Evolutionary conservation across 805 yeast genomes (phyloP).

Genomic region (Starmerella scarabaei): DNA sequence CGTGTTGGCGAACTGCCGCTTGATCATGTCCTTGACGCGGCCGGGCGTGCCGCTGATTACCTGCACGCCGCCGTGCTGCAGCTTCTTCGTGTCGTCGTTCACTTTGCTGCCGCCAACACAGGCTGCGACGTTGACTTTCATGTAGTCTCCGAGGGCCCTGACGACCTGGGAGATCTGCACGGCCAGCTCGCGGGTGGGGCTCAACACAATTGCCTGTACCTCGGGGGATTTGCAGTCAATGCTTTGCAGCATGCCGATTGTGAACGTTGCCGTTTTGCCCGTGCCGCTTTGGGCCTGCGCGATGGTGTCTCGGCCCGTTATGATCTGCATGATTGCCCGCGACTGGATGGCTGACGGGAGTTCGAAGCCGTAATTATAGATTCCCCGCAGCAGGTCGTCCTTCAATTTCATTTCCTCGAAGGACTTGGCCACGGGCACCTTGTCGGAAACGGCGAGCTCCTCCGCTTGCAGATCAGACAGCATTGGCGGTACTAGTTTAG

Average conservation of each 20-base stretch:
- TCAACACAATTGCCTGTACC: conserved; percentile 78
- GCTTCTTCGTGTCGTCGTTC: conserved; percentile 58
- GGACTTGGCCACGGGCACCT: conserved; percentile 30
- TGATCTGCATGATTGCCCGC: conserved; percentile 66
- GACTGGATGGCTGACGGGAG: conserved; percentile 73
- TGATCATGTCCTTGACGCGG: conserved; percentile 80
- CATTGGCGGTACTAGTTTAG: not conserved
- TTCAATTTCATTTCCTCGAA: conserved; percentile 27
- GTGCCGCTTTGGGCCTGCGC: conserved; percentile 99
- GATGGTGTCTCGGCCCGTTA: conserved; percentile 58
- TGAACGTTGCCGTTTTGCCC: conserved; percentile 96
- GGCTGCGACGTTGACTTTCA: conserved; percentile 78
- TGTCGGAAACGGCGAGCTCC: conserved; percentile 50
- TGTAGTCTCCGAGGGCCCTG: conserved; percentile 69
- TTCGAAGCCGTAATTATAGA: conserved; percentile 71
- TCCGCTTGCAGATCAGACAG: conserved; percentile 27
- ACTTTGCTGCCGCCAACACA: conserved; percentile 88
- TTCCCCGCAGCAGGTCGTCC: conserved; percentile 39
- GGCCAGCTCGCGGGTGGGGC: conserved; percentile 96
- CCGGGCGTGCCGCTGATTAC: conserved; percentile 97
- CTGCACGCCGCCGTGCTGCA: conserved; percentile 67
- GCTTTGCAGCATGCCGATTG: conserved; percentile 83
- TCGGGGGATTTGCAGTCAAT: conserved; percentile 61
- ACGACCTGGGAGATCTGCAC: conserved; percentile 84
- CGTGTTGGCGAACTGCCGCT: conserved; percentile 61